Percentiles rank a stretch among this genome's conserved stretches.
Evolutionary conservation across 805 yeast genomes (phyloP).

Genomic region (Hemisphaericaspora nanyangensis): DNA sequence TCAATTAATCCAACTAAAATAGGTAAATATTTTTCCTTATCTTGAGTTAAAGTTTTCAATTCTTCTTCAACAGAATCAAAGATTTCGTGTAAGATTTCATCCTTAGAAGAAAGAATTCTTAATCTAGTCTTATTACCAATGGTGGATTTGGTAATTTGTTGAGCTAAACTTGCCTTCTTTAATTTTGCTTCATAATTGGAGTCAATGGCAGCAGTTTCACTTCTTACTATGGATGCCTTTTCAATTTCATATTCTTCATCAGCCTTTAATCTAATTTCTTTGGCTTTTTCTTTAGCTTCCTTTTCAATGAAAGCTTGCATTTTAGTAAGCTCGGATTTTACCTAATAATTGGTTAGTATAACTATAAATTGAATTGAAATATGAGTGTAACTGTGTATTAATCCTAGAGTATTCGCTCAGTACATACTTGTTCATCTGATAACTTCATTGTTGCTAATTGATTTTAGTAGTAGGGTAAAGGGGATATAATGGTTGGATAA

Average conservation of each 20-base stretch:
- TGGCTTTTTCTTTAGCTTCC: conserved; percentile 98
- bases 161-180: conserved; percentile 88
- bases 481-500: too few species aligned
- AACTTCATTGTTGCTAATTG: conserved; percentile 6
- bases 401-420: not conserved
- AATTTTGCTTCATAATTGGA: conserved; percentile 71
- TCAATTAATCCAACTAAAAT: conserved; percentile 74
- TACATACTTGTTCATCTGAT: conserved; percentile 13
- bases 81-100: conserved; percentile 69
- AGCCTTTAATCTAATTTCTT: conserved; percentile 91
- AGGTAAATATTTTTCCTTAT: conserved; percentile 58
- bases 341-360: conserved; percentile 41
- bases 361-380: not conserved
- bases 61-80: conserved; percentile 65
- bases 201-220: conserved; percentile 88
- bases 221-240: conserved; percentile 89
- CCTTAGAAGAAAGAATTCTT: conserved; percentile 78
- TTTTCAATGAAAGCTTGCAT: conserved; percentile 98
- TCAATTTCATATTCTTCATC: conserved; percentile 99
- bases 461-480: too few species aligned
- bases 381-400: not conserved
- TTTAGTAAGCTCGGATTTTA: conserved; percentile 90
- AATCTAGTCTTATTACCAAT: conserved; percentile 94
- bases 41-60: conserved; percentile 54
- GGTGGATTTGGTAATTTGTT: conserved; percentile 93